Base-by-base conservation (phyloP, 768 basidiomycete genomes). In the Serendipita sp. region DNA sequence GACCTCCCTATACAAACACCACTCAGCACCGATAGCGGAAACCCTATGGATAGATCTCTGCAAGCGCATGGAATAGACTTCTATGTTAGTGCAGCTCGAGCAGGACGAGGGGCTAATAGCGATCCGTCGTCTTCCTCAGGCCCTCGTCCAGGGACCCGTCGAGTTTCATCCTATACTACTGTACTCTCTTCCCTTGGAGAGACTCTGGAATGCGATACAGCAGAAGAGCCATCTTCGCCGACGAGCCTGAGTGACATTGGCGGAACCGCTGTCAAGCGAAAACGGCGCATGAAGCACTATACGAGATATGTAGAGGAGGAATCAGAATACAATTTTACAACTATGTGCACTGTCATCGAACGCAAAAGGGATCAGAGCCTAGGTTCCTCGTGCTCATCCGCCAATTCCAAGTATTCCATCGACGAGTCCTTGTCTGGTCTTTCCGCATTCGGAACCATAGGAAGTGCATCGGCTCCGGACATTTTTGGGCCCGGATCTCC, bases 231-330 rank as follows among this genome's bases (percentile, higher is more conserved):
- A 4, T 11, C 16, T n/a, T 32, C 56, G 28, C 35, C 56, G 16
- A n/a, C 35, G 10, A 60, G 28, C 56, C 16, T 11, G 4, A 60
- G 24, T 38, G 35, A 24, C 3, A 24, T n/a, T 8, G 24, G 3
- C 16, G 32, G 24, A 2, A 18, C 8, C 10, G 13, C 34, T 4
- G 10, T 28, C 10, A 60, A 28, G 16, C 56, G 56, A 28, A 30
- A 60, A 60, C 18, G 34, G 16, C 24, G 35, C 28, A 37, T 60
- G 24, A 60, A 37, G n/a, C 3, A 24, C 16, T 60, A 60, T 38
- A 28, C 56, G 8, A 60, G 35, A 60, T 60, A 60, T n/a, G n/a
- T 60, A 28, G 56, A 60, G n/a, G 56, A 60, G 24, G 56, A 60
- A 4, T 60, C 56, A 10, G 16, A 37, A 10, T 11, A 60, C 35